These are phyloP conservation scores for Macrolepiota dolichaula DNA, from an alignment of 768 basidiomycete species.

Conservation along the genomic window DNA sequence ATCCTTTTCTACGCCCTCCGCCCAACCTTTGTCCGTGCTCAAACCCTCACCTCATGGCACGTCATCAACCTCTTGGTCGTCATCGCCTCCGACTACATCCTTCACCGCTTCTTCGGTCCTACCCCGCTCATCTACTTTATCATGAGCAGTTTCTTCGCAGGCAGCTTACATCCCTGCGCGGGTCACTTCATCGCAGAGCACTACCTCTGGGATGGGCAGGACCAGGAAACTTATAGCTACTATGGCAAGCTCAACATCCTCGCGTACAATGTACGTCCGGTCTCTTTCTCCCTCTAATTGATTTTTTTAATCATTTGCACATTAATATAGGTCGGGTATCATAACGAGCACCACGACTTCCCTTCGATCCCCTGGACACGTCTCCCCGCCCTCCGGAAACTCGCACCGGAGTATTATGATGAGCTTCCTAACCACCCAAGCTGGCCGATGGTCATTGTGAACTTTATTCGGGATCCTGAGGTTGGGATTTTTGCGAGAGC, in stretches of 20 bases:
- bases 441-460: constrained; percentile 93
- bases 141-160: constrained; percentile 92
- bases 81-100: constrained; percentile 65
- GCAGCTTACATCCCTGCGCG: constrained; percentile 92
- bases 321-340: constrained; percentile 79
- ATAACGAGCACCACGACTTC: constrained; percentile 99
- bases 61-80: constrained; percentile 69
- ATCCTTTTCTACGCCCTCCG: constrained; percentile 97
- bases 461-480: constrained; percentile 88
- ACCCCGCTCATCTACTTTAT: constrained; percentile 76
- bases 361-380: constrained; percentile 95
- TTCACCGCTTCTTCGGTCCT: constrained; percentile 44
- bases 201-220: constrained; percentile 88
- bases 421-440: constrained; percentile 81
- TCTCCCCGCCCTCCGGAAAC: constrained; percentile 72
- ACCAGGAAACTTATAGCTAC: constrained; percentile 96
- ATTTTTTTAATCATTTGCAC: not conserved
- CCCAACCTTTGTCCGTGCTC: constrained; percentile 87
- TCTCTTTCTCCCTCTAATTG: constrained; percentile 1
- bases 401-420: constrained; percentile 94
- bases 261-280: constrained; percentile 91
- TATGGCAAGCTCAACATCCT: constrained; percentile 89
- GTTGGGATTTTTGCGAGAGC: constrained; percentile 88
- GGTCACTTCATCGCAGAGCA: constrained; percentile 99
- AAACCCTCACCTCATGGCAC: constrained; percentile 83